Evolutionary conservation across 306 rosid genomes (phyloP), one percentile per base, ranked within the genome.

Genomic region (Inga oerstediana): DNA sequence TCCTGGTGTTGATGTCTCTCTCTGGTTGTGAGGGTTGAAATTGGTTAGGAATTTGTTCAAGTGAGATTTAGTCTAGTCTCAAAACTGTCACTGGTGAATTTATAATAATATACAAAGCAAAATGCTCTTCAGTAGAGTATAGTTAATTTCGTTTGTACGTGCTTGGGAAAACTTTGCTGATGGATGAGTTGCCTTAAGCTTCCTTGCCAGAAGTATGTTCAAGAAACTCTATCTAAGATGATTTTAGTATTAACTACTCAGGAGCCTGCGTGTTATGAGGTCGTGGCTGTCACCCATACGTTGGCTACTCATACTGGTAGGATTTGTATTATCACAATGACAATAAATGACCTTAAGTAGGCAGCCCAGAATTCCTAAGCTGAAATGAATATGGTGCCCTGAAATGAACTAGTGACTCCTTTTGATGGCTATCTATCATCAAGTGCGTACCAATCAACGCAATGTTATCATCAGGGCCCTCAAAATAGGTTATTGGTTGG

Each of bases 211-310:
- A 54, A 39, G 24, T 39, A 56, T 74, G 75, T n/a, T 51, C 24
- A 79, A 39, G 27, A 45, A 45, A n/a, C 8, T 45, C 73, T 13
- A 11, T 54, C 62, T 30, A 24, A 51, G 48, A 41, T 74, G 16
- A 52, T 52, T 51, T 20, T 13, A 30, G 27, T 14, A 22, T 15
- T 61, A n/a, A 61, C 14, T 61, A 65, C 56, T 46, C 22, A 49
- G 43, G 75, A 41, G 69, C 64, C 30, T 19, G 19, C 80, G 5
- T 54, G 66, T 30, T 66, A 32, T 9, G 66, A 46, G 68, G 1
- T n/a, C 35, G 62, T 76, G 58, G 72, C 56, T 56, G 81, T 46
- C 41, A 32, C 64, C 74, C 56, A 41, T 73, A 49, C 74, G n/a
- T 44, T 68, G 78, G 39, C 79, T 62, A 48, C 70, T 70, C 59